Evolutionary conservation across 805 yeast species (phyloP), one percentile per base, ranked within the genome.

Genomic region (Myxozyma sirexii): DNA sequence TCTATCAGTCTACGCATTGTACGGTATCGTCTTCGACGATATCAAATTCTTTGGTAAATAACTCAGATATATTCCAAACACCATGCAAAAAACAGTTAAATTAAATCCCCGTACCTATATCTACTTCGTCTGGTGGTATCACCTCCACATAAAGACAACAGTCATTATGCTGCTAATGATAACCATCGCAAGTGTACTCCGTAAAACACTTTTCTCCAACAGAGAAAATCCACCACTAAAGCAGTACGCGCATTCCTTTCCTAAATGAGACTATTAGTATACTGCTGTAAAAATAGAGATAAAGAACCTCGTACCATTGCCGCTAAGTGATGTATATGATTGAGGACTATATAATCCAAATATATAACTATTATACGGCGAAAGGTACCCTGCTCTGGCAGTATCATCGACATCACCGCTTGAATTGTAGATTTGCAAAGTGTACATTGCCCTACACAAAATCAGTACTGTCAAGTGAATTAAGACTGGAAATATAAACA

Each of bases 261-360:
- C 64, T 60, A 39, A 3, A n/a, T n/a, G 13, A 15, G 15, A 31
- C 17, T 10, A 24, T 38, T 19, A 33, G 46, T 19, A 47, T 8
- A n/a, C 3, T 31, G 4, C 31, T 23, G 12, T 41, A 4, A 21
- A 26, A 31, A 45, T 13, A 31, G 10, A 31, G 27, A 31, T 23
- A 23, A 27, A n/a, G 12, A 33, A n/a, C n/a, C n/a, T n/a, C 53
- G 7, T 27, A 48, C 53, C 33, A 23, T n/a, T 54, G 39, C 64
- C 55, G 24, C 46, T 48, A 6, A 58, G 55, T 10, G 74, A 68
- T 19, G 70, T 64, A 54, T 76, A 75, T n/a, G 70, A 39, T 63
- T 76, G 76, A 0, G 77, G 76, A 1, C 65, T 50, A 62, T 76
- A 76, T 47, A 77, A 67, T 27, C 77, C 79, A 58, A 76, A 76